Percentiles rank a stretch among this genome's conserved stretches.
Conservation (phyloP, 371 early-diverging fungal species). For the Coemansia linderi region DNA sequence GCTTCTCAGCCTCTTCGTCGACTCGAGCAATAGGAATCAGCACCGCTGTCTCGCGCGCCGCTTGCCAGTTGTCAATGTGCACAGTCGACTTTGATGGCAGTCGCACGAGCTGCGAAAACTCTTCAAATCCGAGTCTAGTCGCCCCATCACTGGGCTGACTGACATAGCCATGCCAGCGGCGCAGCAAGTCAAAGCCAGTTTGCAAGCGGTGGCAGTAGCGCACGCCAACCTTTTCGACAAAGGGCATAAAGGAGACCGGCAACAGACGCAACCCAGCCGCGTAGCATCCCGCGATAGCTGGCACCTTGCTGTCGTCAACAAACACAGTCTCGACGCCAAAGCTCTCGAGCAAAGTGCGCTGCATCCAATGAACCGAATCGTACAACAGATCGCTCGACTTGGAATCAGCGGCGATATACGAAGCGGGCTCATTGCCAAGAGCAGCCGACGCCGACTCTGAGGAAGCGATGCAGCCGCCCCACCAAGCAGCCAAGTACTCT, state of each 20-base stretch:
- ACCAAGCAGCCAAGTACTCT: constrained; percentile 52
- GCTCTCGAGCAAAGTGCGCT: background rate
- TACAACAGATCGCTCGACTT: background rate
- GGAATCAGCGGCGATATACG: background rate
- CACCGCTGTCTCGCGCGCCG: constrained; percentile 15
- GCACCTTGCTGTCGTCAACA: background rate
- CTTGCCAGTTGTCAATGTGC: background rate
- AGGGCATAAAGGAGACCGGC: constrained; percentile 8
- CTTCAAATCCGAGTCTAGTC: constrained; percentile 1
- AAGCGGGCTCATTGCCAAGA: background rate
- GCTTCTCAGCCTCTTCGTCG: background rate
- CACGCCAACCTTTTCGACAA: constrained; percentile 34
- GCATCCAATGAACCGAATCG: constrained; percentile 6
- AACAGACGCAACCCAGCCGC: constrained; percentile 16
- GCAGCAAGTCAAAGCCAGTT: constrained; percentile 20
- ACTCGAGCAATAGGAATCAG: constrained; percentile 26
- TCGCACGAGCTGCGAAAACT: constrained; percentile 13
- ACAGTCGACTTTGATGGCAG: background rate
- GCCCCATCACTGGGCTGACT: background rate
- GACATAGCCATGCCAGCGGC: constrained; percentile 38
- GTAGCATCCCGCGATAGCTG: background rate
- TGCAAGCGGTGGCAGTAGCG: constrained; percentile 28
- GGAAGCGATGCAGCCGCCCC: constrained; percentile 21
- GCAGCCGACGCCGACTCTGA: background rate
- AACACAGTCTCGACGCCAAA: constrained; percentile 8